Evolutionary conservation across 2,329 filamentous ascomycete species (phyloP).

Genomic region (Sporothrix dimorphospora): DNA sequence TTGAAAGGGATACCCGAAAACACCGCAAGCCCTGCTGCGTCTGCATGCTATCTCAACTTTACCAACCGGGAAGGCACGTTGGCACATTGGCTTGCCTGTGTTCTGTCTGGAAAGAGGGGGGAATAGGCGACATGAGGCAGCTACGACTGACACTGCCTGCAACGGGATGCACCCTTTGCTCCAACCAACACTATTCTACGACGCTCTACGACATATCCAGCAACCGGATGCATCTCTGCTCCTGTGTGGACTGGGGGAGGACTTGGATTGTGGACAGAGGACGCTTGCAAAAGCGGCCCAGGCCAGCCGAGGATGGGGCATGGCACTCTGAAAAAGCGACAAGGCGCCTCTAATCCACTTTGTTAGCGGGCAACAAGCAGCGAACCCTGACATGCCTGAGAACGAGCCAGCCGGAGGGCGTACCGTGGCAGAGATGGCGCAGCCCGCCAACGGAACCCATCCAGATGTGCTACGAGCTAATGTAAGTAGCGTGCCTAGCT

Average conservation of each 20-base stretch:
- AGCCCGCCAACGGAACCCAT: slow-evolving; percentile 24
- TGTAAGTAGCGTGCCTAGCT: slow-evolving; percentile 21
- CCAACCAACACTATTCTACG: too few species aligned
- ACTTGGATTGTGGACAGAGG: neutral
- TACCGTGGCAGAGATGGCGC: slow-evolving; percentile 27
- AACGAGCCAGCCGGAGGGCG: slow-evolving; percentile 31
- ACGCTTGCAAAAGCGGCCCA: neutral
- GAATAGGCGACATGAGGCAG: neutral
- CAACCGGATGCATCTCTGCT: too few species aligned
- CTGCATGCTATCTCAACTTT: slow-evolving; percentile 1
- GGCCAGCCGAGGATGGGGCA: slow-evolving; percentile 1
- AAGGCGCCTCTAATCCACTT: slow-evolving; percentile 3
- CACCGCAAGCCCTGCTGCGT: slow-evolving; percentile 13
- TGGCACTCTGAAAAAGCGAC: neutral
- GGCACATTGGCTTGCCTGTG: neutral
- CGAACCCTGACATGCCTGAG: neutral
- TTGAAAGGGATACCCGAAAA: neutral
- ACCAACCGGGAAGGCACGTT: neutral
- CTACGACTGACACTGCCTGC: neutral
- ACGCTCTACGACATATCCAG: too few species aligned
- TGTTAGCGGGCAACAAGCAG: neutral
- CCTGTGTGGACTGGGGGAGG: too few species aligned
- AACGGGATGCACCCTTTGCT: neutral
- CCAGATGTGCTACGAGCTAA: slow-evolving; percentile 17
- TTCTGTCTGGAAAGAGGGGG: neutral